Conservation (phyloP, 768 basidiomycete species). For the Phlebiopsis flavidoalba region DNA sequence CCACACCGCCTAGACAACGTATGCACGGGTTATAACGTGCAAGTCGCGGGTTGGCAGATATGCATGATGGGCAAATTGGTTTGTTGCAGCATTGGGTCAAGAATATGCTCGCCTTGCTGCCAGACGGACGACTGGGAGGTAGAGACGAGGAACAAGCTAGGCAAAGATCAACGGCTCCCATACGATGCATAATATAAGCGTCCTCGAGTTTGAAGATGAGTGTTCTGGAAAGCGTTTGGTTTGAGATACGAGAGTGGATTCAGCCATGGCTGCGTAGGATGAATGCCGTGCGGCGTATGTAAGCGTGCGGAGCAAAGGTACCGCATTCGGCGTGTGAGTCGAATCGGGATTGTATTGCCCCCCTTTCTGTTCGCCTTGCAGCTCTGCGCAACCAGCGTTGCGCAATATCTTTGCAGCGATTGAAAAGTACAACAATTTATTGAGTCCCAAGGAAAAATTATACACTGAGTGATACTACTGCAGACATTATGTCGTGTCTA, state of each 20-base stretch:
- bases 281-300: background rate
- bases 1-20: conserved; percentile 57
- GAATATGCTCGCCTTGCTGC: conserved; percentile 27
- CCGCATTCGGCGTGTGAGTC: background rate
- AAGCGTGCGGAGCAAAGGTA: background rate
- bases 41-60: conserved; percentile 56
- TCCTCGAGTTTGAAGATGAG: background rate
- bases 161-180: conserved; percentile 12
- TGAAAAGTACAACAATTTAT: too few species aligned
- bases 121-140: conserved; percentile 15
- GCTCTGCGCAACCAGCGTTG: too few species aligned
- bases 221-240: background rate
- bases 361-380: background rate
- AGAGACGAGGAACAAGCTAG: conserved; percentile 25
- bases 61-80: conserved; percentile 60
- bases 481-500: background rate
- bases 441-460: background rate
- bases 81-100: conserved; percentile 59
- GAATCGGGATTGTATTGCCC: background rate
- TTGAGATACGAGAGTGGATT: background rate
- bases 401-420: too few species aligned
- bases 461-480: background rate
- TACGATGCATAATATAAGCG: background rate
- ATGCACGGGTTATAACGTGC: conserved; percentile 69
- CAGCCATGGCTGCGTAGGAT: background rate